phyloP scores from a whole-genome alignment of 805 yeast genomes.

The Metschnikowia colocasiae region DNA sequence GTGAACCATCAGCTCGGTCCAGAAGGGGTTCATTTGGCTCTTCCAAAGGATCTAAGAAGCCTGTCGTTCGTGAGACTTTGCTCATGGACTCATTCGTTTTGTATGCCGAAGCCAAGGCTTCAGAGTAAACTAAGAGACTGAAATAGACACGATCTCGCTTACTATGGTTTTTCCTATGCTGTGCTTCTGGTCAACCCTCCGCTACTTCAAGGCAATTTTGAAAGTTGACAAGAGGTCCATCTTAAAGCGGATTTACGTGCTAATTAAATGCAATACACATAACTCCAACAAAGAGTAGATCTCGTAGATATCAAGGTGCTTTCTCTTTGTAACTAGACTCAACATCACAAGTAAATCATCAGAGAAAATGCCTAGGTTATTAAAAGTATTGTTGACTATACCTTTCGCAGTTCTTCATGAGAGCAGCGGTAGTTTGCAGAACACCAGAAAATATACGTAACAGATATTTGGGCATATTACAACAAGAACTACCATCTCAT shows the following conservation, averaged over 20 bases:
- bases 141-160: not conserved
- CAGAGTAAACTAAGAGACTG: not conserved
- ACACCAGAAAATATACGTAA: too few species aligned
- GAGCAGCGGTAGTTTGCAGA: too few species aligned
- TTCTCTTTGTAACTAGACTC: too few species aligned
- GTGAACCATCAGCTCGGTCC: slow-evolving; percentile 10
- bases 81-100: slow-evolving; percentile 20
- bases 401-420: too few species aligned
- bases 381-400: too few species aligned
- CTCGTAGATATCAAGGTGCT: too few species aligned
- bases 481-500: too few species aligned
- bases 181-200: not conserved
- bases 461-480: too few species aligned
- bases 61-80: slow-evolving; percentile 10
- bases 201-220: not conserved
- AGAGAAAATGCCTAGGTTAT: too few species aligned
- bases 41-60: slow-evolving; percentile 3
- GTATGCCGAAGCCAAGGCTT: slow-evolving; percentile 6
- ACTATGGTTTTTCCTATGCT: not conserved
- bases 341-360: too few species aligned
- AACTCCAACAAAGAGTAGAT: too few species aligned
- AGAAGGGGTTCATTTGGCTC: slow-evolving; percentile 14
- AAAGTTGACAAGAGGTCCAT: not conserved
- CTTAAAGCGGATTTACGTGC: not conserved
- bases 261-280: not conserved